phyloP scores from a whole-genome alignment of 1,139 yeast species.

The Geotrichum candidum region DNA sequence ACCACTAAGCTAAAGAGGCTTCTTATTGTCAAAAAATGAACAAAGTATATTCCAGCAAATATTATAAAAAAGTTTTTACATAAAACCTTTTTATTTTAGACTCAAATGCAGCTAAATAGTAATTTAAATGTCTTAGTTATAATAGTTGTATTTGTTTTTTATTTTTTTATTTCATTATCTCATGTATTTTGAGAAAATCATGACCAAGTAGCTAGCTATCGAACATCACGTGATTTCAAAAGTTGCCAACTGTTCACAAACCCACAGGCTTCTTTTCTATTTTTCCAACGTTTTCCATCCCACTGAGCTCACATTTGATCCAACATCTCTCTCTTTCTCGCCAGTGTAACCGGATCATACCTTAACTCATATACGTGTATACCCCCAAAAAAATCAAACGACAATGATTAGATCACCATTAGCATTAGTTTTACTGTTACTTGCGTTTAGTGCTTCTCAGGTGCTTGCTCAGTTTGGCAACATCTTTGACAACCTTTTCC shows the following conservation, averaged over 20 bases:
- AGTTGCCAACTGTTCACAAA: neutral
- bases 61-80: no score
- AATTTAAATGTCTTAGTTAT: no score
- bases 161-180: neutral
- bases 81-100: no score
- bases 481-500: slow-evolving; percentile 36
- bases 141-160: no score
- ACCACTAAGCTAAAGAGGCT: slow-evolving; percentile 19
- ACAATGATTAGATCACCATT: neutral
- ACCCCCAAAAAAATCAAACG: no score
- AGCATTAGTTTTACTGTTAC: neutral
- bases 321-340: neutral
- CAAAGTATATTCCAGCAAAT: no score
- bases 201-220: no score
- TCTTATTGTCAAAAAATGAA: no score
- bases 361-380: neutral
- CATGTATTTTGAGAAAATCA: no score
- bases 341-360: neutral
- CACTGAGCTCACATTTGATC: neutral
- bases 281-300: neutral
- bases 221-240: neutral
- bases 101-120: no score
- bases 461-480: slow-evolving; percentile 29
- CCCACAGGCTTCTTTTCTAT: neutral
- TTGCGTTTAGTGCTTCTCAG: neutral